phyloP scores from a whole-genome alignment of 306 rosid genomes.

The Gastrolobium bilobum region DNA sequence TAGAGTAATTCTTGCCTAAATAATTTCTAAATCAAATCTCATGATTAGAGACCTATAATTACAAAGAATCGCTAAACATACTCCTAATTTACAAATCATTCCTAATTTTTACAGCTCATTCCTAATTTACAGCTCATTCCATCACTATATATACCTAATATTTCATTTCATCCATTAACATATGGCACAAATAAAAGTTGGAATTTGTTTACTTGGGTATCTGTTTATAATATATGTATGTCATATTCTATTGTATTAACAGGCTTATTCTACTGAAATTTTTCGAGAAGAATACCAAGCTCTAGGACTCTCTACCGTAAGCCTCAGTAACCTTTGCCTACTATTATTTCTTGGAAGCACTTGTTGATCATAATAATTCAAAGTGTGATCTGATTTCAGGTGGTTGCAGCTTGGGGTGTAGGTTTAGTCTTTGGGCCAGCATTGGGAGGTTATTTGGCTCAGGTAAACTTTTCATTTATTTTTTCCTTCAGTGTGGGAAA shows the following conservation, averaged over 20 bases:
- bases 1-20: no score
- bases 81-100: no score
- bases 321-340: conserved; percentile 33
- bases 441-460: conserved; percentile 89
- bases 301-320: conserved; percentile 80
- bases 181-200: background rate
- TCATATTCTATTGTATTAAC: conserved; percentile 33
- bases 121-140: no score
- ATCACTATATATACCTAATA: no score
- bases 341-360: conserved; percentile 2
- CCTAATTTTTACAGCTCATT: no score
- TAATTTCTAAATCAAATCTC: no score
- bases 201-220: background rate
- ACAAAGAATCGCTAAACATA: no score
- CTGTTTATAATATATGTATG: background rate
- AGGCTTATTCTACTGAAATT: conserved; percentile 87
- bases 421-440: conserved; percentile 91
- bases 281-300: conserved; percentile 82
- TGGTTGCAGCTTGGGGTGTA: conserved; percentile 86
- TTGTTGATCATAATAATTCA: conserved; percentile 7
- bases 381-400: conserved; percentile 56
- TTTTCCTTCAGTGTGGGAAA: background rate
- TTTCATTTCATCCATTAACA: background rate
- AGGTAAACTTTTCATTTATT: conserved; percentile 55
- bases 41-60: no score